Evolutionary conservation across 352 stramenopile genomes (phyloP).

Genomic region (Globisporangium spinosum): DNA sequence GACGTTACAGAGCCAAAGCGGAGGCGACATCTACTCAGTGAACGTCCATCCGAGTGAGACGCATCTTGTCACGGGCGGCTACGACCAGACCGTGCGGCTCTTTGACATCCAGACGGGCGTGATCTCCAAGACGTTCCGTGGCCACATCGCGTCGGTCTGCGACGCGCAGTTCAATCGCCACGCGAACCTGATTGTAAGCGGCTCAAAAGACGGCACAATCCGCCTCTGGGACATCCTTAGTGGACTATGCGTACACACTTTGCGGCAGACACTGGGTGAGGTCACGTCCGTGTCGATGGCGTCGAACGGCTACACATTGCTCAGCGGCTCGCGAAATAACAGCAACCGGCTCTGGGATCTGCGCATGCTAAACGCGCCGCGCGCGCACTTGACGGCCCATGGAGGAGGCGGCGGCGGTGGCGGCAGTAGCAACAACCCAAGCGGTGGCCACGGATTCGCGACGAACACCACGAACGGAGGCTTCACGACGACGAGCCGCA

Average conservation of each 20-base stretch:
- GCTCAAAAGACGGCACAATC: slow-evolving; percentile 84
- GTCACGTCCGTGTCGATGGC: slow-evolving; percentile 85
- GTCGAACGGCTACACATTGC: slow-evolving; percentile 73
- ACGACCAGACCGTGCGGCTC: slow-evolving; percentile 84
- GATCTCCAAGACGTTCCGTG: slow-evolving; percentile 74
- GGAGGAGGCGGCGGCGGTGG: slow-evolving; percentile 2
- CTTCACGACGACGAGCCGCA: slow-evolving; percentile 21
- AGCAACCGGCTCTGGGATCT: slow-evolving; percentile 88
- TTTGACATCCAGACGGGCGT: slow-evolving; percentile 77
- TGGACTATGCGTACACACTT: slow-evolving; percentile 81
- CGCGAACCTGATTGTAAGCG: slow-evolving; percentile 83
- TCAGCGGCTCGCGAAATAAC: slow-evolving; percentile 85
- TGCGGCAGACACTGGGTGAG: slow-evolving; percentile 81
- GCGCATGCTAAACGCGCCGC: slow-evolving; percentile 77
- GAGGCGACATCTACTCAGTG: slow-evolving; percentile 81
- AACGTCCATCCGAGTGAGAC: slow-evolving; percentile 83
- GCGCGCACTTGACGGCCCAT: slow-evolving; percentile 37
- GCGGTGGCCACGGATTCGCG: slow-evolving; percentile 3
- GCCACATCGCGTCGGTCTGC: slow-evolving; percentile 77
- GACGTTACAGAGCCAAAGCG: slow-evolving; percentile 40
- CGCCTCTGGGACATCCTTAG: slow-evolving; percentile 87
- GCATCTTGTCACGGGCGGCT: slow-evolving; percentile 83
- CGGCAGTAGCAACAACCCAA: slow-evolving; percentile 4
- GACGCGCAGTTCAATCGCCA: slow-evolving; percentile 87
- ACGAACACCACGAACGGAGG: slow-evolving; percentile 7